A percentile compares a stretch with the other conserved stretches of the same genome.
Conservation (phyloP, 257 asterid genomes). For the Rehmannia glutinosa region DNA sequence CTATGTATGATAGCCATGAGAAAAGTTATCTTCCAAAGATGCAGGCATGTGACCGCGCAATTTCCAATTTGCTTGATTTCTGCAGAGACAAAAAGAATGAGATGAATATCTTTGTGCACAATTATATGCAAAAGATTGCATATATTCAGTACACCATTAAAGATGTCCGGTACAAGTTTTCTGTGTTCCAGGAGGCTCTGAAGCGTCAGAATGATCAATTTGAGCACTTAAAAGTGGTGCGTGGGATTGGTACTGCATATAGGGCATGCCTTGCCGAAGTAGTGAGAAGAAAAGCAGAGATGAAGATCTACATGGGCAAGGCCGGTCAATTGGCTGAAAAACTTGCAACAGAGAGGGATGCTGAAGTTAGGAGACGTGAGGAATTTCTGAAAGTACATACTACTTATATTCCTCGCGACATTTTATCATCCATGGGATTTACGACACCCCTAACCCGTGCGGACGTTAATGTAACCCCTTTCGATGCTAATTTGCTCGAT, state of each 20-base stretch:
- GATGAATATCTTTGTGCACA: constrained; percentile 80
- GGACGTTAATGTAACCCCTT: constrained; percentile 84
- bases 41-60: constrained; percentile 66
- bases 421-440: constrained; percentile 88
- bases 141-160: constrained; percentile 76
- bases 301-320: constrained; percentile 97
- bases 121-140: constrained; percentile 90
- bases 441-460: constrained; percentile 80
- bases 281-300: constrained; percentile 83
- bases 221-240: constrained; percentile 82
- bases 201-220: constrained; percentile 86
- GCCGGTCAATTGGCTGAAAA: constrained; percentile 96
- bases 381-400: constrained; percentile 72
- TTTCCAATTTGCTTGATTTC: constrained; percentile 62
- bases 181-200: constrained; percentile 93
- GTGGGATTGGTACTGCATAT: constrained; percentile 90
- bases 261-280: constrained; percentile 96
- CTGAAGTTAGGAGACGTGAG: constrained; percentile 83
- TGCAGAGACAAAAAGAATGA: constrained; percentile 85
- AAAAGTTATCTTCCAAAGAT: constrained; percentile 76
- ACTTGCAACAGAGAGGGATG: constrained; percentile 83
- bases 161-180: constrained; percentile 75
- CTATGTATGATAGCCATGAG: constrained; percentile 89
- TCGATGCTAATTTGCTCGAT: constrained; percentile 72
- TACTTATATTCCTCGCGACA: constrained; percentile 75